phyloP scores from a whole-genome alignment of 176 grass and related monocot genomes.

The Cenchrus americanus region DNA sequence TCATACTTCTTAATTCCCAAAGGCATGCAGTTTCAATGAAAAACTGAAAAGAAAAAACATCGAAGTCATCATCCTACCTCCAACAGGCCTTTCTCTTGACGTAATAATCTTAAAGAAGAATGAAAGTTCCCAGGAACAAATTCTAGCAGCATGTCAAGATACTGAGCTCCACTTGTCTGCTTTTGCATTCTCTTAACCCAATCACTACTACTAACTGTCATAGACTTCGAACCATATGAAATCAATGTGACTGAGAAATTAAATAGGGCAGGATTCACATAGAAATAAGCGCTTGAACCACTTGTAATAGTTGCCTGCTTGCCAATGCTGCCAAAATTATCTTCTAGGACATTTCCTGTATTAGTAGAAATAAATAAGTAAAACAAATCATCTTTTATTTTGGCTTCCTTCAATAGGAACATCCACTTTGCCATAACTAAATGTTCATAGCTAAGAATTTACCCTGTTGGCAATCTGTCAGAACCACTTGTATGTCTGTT shows the following conservation, averaged over 20 bases:
- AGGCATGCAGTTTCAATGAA: slow-evolving; percentile 33
- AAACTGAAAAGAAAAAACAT: slow-evolving; percentile 21
- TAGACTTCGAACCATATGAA: slow-evolving; percentile 68
- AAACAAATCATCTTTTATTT: slow-evolving; percentile 31
- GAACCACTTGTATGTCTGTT: slow-evolving; percentile 63
- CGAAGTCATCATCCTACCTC: slow-evolving; percentile 53
- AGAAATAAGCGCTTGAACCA: slow-evolving; percentile 81
- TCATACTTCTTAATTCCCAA: slow-evolving; percentile 20
- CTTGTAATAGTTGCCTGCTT: slow-evolving; percentile 62
- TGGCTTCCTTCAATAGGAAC: slow-evolving; percentile 34
- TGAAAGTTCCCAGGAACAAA: slow-evolving; percentile 70
- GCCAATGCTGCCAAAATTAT: slow-evolving; percentile 50
- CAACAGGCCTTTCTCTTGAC: slow-evolving; percentile 79
- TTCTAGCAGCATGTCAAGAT: slow-evolving; percentile 77
- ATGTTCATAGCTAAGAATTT: slow-evolving; percentile 41
- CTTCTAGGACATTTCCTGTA: slow-evolving; percentile 59
- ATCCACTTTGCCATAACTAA: slow-evolving; percentile 27
- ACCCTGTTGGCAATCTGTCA: slow-evolving; percentile 65
- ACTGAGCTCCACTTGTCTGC: slow-evolving; percentile 62
- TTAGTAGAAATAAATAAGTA: slow-evolving; percentile 36
- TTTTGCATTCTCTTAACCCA: slow-evolving; percentile 74
- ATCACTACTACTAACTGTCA: slow-evolving; percentile 67
- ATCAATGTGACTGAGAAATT: slow-evolving; percentile 66
- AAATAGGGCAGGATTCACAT: slow-evolving; percentile 74
- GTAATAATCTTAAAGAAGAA: slow-evolving; percentile 68